Percentiles rank a stretch among this genome's conserved stretches.
Evolutionary conservation across 202 grass and related monocot genomes (phyloP).

Genomic region (Musa balbisiana): DNA sequence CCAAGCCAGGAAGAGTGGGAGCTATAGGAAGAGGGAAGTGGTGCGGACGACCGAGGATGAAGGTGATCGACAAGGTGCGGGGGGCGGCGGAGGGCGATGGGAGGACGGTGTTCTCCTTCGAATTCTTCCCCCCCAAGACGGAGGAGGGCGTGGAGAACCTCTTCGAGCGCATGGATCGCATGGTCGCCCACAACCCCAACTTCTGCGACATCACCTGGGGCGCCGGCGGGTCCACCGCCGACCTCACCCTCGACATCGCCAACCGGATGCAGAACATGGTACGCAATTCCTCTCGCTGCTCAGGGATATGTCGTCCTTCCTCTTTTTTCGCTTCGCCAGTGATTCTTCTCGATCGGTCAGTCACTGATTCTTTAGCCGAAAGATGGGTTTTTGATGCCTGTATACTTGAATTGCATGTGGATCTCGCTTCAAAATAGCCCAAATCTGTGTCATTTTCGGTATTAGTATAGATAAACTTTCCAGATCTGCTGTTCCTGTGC

Average conservation of each 20-base stretch:
- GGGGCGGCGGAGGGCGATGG: slow-evolving; percentile 34
- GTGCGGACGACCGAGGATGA: slow-evolving; percentile 37
- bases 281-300: not conserved
- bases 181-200: slow-evolving; percentile 67
- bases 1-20: no score
- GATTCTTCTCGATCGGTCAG: not conserved
- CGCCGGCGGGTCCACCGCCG: slow-evolving; percentile 75
- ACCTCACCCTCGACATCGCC: slow-evolving; percentile 70
- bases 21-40: not conserved
- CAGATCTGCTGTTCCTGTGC: not conserved
- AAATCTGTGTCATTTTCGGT: not conserved
- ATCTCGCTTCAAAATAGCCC: not conserved
- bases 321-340: not conserved
- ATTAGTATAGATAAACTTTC: not conserved
- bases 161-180: slow-evolving; percentile 85
- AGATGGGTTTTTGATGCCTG: not conserved
- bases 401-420: not conserved
- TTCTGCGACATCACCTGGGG: slow-evolving; percentile 98
- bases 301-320: not conserved
- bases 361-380: not conserved
- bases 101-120: slow-evolving; percentile 80
- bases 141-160: slow-evolving; percentile 81
- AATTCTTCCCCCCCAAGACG: slow-evolving; percentile 82
- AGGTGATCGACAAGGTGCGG: slow-evolving; percentile 74
- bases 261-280: slow-evolving; percentile 94